Percentiles rank a stretch among this genome's conserved stretches.
phyloP scores from a whole-genome alignment of 352 stramenopile genomes.

The Phytophthora pinifolia region DNA sequence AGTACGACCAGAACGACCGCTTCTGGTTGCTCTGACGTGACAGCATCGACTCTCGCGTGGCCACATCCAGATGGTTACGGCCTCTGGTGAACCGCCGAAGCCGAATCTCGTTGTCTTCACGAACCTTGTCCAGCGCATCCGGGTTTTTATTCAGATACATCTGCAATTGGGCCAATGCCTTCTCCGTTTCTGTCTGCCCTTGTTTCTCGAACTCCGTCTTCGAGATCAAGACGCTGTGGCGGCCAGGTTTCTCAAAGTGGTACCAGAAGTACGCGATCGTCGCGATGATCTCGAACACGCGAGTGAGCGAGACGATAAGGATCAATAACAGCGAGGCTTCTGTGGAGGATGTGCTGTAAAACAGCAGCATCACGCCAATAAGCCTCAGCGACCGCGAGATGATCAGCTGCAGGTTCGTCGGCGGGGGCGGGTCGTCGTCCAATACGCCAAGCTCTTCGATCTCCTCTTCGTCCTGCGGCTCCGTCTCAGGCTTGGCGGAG shows the following conservation, averaged over 20 bases:
- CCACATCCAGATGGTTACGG: conserved; percentile 72
- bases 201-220: conserved; percentile 75
- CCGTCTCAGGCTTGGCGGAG: conserved; percentile 40
- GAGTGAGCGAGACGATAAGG: conserved; percentile 65
- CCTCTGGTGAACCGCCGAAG: conserved; percentile 80
- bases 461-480: conserved; percentile 61
- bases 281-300: conserved; percentile 71
- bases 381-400: conserved; percentile 62
- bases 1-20: conserved; percentile 43
- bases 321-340: conserved; percentile 72
- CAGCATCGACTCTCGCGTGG: conserved; percentile 48
- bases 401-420: conserved; percentile 65
- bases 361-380: conserved; percentile 63
- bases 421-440: conserved; percentile 55
- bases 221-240: conserved; percentile 70
- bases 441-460: conserved; percentile 70
- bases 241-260: conserved; percentile 69
- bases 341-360: conserved; percentile 84
- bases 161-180: conserved; percentile 66
- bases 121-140: conserved; percentile 74
- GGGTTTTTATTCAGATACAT: conserved; percentile 68
- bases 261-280: conserved; percentile 83
- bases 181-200: conserved; percentile 69
- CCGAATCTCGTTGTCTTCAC: conserved; percentile 79
- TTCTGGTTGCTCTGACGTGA: conserved; percentile 31